Evolutionary conservation across 2,329 filamentous ascomycete genomes (phyloP).

Genomic region (Penicillium sp.): DNA sequence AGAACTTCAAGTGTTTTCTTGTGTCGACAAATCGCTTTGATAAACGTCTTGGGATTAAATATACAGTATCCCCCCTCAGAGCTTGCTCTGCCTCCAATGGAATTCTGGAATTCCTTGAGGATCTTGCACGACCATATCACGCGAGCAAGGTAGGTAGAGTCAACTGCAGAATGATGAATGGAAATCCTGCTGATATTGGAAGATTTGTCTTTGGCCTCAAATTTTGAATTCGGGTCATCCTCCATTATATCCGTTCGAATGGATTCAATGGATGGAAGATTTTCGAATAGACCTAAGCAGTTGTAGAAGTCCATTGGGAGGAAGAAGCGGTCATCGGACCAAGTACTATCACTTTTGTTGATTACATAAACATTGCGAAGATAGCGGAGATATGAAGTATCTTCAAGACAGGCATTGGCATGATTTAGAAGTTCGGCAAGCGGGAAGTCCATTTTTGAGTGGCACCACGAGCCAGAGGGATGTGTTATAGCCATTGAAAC

Average conservation of each 20-base stretch:
- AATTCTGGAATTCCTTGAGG: slow-evolving; percentile 18
- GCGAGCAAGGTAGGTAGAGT: slow-evolving; percentile 5
- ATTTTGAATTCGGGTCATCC: not conserved
- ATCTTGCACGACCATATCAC: slow-evolving; percentile 18
- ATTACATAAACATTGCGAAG: slow-evolving; percentile 18
- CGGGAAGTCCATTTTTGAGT: slow-evolving; percentile 3
- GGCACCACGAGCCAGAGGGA: not conserved
- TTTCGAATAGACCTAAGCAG: slow-evolving; percentile 11
- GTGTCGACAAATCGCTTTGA: slow-evolving; percentile 17
- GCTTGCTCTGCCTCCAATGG: slow-evolving; percentile 15
- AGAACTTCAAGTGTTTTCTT: slow-evolving; percentile 21
- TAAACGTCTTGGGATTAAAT: slow-evolving; percentile 18
- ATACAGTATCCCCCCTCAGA: not conserved
- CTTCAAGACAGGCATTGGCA: slow-evolving; percentile 2
- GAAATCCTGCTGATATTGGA: slow-evolving; percentile 20
- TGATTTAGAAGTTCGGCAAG: slow-evolving; percentile 13
- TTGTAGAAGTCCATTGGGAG: slow-evolving; percentile 12
- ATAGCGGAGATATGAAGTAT: slow-evolving; percentile 14
- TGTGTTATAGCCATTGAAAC: slow-evolving; percentile 13
- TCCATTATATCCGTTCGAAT: slow-evolving; percentile 15
- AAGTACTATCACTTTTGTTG: not conserved
- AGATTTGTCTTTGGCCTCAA: not conserved
- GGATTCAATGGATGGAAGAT: slow-evolving; percentile 22
- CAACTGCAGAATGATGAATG: slow-evolving; percentile 14
- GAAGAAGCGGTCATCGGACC: slow-evolving; percentile 9